phyloP scores from a whole-genome alignment of 1,284 basidiomycete species.

The Puccinia sorghi region DNA sequence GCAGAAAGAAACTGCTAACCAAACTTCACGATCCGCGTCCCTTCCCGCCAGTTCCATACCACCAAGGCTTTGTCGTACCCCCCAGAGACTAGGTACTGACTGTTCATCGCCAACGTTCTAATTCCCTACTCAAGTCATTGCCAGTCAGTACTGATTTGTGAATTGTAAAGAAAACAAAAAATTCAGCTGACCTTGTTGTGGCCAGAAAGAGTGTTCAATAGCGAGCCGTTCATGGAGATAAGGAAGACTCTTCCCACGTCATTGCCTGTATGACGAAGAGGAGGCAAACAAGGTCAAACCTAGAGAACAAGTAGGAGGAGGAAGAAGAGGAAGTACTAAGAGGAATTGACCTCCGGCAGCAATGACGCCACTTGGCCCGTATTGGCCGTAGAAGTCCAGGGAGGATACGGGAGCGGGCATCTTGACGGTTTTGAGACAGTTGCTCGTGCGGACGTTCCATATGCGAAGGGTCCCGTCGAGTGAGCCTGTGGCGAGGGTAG shows the following conservation, averaged over 20 bases:
- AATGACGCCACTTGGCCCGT: slow-evolving; percentile 41
- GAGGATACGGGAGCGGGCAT: slow-evolving; percentile 49
- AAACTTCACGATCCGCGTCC: slow-evolving; percentile 49
- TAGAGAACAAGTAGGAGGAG: not conserved
- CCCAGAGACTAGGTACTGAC: slow-evolving; percentile 41
- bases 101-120: slow-evolving; percentile 47
- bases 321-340: not conserved
- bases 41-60: slow-evolving; percentile 48
- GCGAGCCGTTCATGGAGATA: slow-evolving; percentile 39
- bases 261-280: slow-evolving; percentile 26
- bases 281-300: not conserved
- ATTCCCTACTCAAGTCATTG: slow-evolving; percentile 23
- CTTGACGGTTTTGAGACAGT: slow-evolving; percentile 46
- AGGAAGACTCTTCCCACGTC: slow-evolving; percentile 49
- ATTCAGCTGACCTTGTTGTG: slow-evolving; percentile 35
- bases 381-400: slow-evolving; percentile 37
- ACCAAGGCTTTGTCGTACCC: slow-evolving; percentile 47
- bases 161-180: not conserved
- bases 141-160: not conserved
- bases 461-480: slow-evolving; percentile 44
- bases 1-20: slow-evolving; percentile 3
- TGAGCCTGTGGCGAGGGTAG: slow-evolving; percentile 42
- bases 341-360: slow-evolving; percentile 40
- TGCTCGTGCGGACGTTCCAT: slow-evolving; percentile 43
- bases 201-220: slow-evolving; percentile 41